Evolutionary conservation across 371 early-diverging fungal genomes (phyloP), one percentile per base, ranked within the genome.

Genomic region (Conidiobolus incongruus): DNA sequence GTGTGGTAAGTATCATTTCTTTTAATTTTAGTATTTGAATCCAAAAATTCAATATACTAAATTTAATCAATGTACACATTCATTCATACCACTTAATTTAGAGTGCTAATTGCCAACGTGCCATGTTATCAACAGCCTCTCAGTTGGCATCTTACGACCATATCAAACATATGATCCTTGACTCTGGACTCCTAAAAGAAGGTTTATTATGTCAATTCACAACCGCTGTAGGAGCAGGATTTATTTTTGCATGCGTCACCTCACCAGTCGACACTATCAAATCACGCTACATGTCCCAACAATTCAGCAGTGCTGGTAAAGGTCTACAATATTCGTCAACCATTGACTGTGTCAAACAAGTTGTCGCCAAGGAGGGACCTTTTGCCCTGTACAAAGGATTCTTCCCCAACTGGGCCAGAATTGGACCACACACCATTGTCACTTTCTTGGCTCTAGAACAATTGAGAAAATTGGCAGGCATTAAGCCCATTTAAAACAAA

Each of bases 131-230:
- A 16, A 63, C 70, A 6, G 66, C 59, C 7, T 58, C 67, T 0
- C 70, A 69, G 45, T 48, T 68, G 20, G 53, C 61, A 13, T 51
- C 56, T 4, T 60, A 65, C 40, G 68, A 68, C 42, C 63, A 62
- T 15, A 52, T 57, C 31, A 68, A 68, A 47, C 58, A 56, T 17
- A 48, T 52, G 47, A 46, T 68, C 5, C 44, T 64, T 26, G 38
- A 38, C 21, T 31, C 45, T 6, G 49, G 51, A 1, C 39, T 29
- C n/a, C 11, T 54, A 6, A 15, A 17, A 11, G 58, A 57, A 39
- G 55, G 56, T 4, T 21, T 55, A 7, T 2, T 34, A 0, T 20
- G 35, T 10, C 61, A 61, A 40, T 47, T 55, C 28, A 38, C 38
- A 8, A 40, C 42, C 15, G 29, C 42, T 7, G 35, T 53, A 46